A percentile compares a stretch with the other conserved stretches of the same genome.
phyloP scores from a whole-genome alignment of 352 stramenopile genomes.

The Pythium volutum region DNA sequence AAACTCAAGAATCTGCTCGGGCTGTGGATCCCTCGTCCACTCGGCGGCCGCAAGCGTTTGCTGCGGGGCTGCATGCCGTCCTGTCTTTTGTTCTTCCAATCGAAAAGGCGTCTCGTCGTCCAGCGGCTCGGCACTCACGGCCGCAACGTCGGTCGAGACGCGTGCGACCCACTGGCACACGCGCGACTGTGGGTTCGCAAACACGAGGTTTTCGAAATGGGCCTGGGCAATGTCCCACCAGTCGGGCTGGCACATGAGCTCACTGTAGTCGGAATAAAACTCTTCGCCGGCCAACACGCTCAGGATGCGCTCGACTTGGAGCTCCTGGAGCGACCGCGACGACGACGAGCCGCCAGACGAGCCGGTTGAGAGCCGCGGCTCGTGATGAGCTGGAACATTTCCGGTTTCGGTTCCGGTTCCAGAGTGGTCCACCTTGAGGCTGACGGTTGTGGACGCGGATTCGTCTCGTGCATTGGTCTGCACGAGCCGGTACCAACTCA shows the following conservation, averaged over 20 bases:
- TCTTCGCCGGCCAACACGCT: slow-evolving; percentile 73
- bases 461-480: slow-evolving; percentile 74
- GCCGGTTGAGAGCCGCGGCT: slow-evolving; percentile 1
- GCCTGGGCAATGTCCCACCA: slow-evolving; percentile 86
- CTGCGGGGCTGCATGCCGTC: too few relatives aligned
- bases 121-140: slow-evolving; percentile 53
- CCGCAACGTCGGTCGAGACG: slow-evolving; percentile 60
- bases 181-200: slow-evolving; percentile 58
- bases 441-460: slow-evolving; percentile 48
- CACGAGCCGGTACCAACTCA: slow-evolving; percentile 84
- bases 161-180: slow-evolving; percentile 71
- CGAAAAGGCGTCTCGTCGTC: slow-evolving; percentile 32
- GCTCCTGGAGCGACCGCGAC: slow-evolving; percentile 46
- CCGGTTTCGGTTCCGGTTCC: not conserved
- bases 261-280: slow-evolving; percentile 81
- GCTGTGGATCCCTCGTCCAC: slow-evolving; percentile 62
- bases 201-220: slow-evolving; percentile 86
- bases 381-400: not conserved
- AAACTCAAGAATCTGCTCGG: slow-evolving; percentile 79
- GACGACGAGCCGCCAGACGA: slow-evolving; percentile 21
- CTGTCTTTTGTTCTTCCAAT: slow-evolving; percentile 17
- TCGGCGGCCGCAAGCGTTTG: slow-evolving; percentile 29
- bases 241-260: slow-evolving; percentile 70
- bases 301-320: slow-evolving; percentile 74
- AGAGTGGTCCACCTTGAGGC: slow-evolving; percentile 16